These are phyloP conservation scores for Entophlyctis luteolus DNA, from an alignment of 192 early-diverging fungal genomes.

Conservation along the genomic window DNA sequence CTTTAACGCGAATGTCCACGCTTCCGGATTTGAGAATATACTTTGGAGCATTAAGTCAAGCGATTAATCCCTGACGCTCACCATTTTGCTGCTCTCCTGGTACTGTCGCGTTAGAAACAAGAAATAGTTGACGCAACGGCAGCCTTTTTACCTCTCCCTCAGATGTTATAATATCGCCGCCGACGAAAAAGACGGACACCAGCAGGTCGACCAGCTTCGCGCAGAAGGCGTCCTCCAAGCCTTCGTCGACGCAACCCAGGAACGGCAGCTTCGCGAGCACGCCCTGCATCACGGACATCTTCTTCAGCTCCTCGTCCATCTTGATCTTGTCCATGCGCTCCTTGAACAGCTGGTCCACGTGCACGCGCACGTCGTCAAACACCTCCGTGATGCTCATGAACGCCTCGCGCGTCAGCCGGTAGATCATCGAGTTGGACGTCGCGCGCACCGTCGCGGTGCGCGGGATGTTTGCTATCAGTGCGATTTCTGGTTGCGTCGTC, in stretches of 20 bases:
- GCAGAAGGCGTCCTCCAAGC: no score
- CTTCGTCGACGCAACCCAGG: no score
- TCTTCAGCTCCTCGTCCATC: constrained; percentile 29
- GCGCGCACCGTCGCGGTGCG: constrained; percentile 28
- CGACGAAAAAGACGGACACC: constrained; percentile 5
- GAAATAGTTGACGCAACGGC: no score
- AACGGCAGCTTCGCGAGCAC: no score
- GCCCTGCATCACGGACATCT: no score
- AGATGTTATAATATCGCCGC: constrained; percentile 12
- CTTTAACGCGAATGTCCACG: no score
- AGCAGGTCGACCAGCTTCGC: no score
- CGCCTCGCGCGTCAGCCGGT: constrained; percentile 2
- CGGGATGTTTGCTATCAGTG: constrained; percentile 24
- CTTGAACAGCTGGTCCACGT: constrained; percentile 31
- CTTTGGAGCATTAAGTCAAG: no score
- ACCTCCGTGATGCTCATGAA: constrained; percentile 23
- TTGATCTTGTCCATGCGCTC: constrained; percentile 39
- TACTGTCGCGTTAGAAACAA: no score
- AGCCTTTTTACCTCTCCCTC: constrained; percentile 20
- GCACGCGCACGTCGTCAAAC: constrained; percentile 27
- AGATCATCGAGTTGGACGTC: background rate
- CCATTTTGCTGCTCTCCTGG: no score
- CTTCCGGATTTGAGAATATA: no score
- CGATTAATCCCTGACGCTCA: no score
- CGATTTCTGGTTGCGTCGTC: background rate